Evolutionary conservation across 1,284 basidiomycete species (phyloP).

Genomic region (Irpex sp.): DNA sequence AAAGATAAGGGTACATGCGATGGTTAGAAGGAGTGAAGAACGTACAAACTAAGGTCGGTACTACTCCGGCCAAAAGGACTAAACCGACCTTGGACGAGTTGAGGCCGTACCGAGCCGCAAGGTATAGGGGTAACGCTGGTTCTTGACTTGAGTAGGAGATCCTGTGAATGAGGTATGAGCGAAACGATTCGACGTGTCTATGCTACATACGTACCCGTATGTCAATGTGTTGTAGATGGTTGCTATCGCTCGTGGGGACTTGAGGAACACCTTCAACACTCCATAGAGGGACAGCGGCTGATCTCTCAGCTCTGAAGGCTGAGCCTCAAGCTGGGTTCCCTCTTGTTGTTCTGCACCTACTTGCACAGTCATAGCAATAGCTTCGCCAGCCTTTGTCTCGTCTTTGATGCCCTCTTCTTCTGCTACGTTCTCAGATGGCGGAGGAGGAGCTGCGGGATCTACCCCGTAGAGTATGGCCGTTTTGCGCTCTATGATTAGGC

Average conservation of each 20-base stretch:
- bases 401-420: background rate
- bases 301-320: background rate
- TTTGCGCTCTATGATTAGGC: conserved; percentile 59
- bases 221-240: conserved; percentile 49
- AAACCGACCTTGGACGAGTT: conserved; percentile 60
- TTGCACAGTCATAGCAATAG: conserved; percentile 3
- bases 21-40: background rate
- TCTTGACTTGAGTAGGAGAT: conserved; percentile 51
- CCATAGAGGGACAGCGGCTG: conserved; percentile 13
- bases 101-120: conserved; percentile 57
- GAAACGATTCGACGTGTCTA: too few species aligned
- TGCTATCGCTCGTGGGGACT: conserved; percentile 50
- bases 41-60: conserved; percentile 61
- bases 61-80: conserved; percentile 64
- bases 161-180: conserved; percentile 26
- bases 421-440: background rate
- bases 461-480: conserved; percentile 49
- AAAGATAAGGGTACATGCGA: background rate
- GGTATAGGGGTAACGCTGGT: conserved; percentile 61
- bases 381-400: background rate
- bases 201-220: conserved; percentile 45
- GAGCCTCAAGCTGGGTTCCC: conserved; percentile 1
- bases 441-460: conserved; percentile 33
- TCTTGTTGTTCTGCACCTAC: conserved; percentile 3
- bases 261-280: conserved; percentile 38